Base-by-base conservation (phyloP, 169 alveolate genomes). In the Eimeria necatrix region DNA sequence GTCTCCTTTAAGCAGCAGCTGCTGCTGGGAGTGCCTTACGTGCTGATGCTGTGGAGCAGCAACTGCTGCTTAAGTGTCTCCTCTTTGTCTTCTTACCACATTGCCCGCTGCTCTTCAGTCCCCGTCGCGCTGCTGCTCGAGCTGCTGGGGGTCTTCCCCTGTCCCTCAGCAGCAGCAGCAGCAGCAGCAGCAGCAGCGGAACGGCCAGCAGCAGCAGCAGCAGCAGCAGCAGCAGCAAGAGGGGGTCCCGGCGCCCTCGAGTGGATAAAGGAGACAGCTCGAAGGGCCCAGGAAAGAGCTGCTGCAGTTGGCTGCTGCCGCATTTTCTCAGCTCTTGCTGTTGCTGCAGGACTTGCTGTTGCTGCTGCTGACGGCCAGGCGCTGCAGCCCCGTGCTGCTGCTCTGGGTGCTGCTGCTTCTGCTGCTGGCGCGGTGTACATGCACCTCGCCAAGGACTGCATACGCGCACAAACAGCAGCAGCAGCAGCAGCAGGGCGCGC, bases 41-140 rank as follows among this genome's bases (percentile, higher is more conserved):
- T 76, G 52, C 73, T 87, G 8, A 87, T 87, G 94, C 70, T 87
- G 12, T 24, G 60, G 56, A 20, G 60, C 46, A 32, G 84, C 71
- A 87, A 87, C 84, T 14, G 49, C 48, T 87, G 94, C 49, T 78
- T 87, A 49, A 46, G 26, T 64, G 70, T 76, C 74, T 68, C 94
- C 53, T 24, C 64, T 51, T 59, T 87, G 26, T 87, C 94, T 16
- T 74, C 84, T 10, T 87, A 87, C 70, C 68, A 87, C 20, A 76
- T 87, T 32, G 94, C 94, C 12, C 64, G 94, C 52, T 87, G 86
- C 56, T 64, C 73, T 18, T 9, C 86, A 32, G 74, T 87, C 56
- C 94, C 94, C 10, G 70, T 87, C 12, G 61, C 73, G 49, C 85
- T 87, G 3, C 16, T 87, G 14, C 86, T 87, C 22, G 94, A 87